Conservation (phyloP, 352 stramenopile species). For the Phytophthora ramorum region DNA sequence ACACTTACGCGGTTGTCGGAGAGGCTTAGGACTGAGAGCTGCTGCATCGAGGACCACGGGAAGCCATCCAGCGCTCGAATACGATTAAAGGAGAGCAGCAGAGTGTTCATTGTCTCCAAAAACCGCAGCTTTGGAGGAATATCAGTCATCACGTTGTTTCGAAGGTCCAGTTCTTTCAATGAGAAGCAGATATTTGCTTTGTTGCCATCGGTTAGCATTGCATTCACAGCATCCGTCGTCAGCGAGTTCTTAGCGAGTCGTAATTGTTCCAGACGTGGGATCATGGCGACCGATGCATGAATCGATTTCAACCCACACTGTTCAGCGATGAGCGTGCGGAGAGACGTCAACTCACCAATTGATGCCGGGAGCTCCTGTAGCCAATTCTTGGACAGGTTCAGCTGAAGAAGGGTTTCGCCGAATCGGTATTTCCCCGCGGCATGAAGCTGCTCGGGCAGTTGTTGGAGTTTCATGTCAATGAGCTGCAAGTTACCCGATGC, state of each 20-base stretch:
- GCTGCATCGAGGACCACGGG: slow-evolving; percentile 61
- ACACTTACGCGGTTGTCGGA: slow-evolving; percentile 71
- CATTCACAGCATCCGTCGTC: slow-evolving; percentile 56
- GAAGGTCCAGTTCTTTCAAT: slow-evolving; percentile 77
- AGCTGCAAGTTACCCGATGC: slow-evolving; percentile 64
- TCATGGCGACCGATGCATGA: slow-evolving; percentile 54
- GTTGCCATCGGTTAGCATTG: slow-evolving; percentile 38
- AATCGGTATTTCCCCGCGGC: slow-evolving; percentile 59
- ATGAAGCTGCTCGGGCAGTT: slow-evolving; percentile 48
- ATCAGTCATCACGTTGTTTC: slow-evolving; percentile 68
- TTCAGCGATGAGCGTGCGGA: slow-evolving; percentile 76
- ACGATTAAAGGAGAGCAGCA: slow-evolving; percentile 77
- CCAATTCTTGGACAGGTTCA: slow-evolving; percentile 82
- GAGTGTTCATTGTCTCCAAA: slow-evolving; percentile 64
- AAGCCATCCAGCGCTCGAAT: slow-evolving; percentile 61
- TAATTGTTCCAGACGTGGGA: slow-evolving; percentile 65
- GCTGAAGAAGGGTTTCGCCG: slow-evolving; percentile 54
- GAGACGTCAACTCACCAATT: slow-evolving; percentile 58
- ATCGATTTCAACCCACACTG: slow-evolving; percentile 68
- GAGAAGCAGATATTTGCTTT: slow-evolving; percentile 43
- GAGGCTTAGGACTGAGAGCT: slow-evolving; percentile 70
- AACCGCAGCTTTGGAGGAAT: slow-evolving; percentile 52
- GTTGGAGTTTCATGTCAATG: slow-evolving; percentile 59
- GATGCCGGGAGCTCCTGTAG: slow-evolving; percentile 48
- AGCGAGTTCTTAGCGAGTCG: slow-evolving; percentile 82